Conservation (phyloP, 495 filamentous ascomycete genomes). For the Penicillium pancosmium region DNA sequence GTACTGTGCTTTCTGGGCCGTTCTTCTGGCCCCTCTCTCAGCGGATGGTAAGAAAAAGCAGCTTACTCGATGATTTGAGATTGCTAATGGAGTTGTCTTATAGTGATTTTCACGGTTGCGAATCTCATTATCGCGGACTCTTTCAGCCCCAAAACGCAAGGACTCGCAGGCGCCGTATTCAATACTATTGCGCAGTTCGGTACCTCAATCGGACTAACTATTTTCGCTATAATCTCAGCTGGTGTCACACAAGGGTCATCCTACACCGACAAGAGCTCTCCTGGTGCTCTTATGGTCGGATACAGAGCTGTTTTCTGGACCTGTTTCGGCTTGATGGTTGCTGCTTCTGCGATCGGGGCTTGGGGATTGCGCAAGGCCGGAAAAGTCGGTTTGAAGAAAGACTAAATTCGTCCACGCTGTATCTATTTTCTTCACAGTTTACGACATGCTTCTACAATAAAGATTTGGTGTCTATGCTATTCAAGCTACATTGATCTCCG, state of each 20-base stretch:
- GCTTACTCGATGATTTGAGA: neutral
- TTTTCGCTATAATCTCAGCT: conserved; percentile 58
- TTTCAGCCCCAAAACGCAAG: conserved; percentile 60
- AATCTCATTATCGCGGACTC: conserved; percentile 61
- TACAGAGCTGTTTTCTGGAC: conserved; percentile 65
- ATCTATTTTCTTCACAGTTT: neutral
- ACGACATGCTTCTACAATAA: no score
- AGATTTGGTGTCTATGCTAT: no score
- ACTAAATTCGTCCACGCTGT: conserved; percentile 19
- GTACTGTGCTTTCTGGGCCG: conserved; percentile 53
- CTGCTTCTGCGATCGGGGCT: conserved; percentile 42
- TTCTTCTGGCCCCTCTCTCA: conserved; percentile 47
- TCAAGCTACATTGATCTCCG: no score
- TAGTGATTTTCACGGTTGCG: conserved; percentile 55
- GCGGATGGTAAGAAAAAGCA: conserved; percentile 53
- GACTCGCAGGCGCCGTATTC: conserved; percentile 66
- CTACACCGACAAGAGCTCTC: conserved; percentile 28
- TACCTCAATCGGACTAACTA: conserved; percentile 57
- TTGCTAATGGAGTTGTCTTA: conserved; percentile 40
- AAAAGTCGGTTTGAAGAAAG: conserved; percentile 57
- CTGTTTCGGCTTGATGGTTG: conserved; percentile 52
- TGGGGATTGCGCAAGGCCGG: conserved; percentile 56
- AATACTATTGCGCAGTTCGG: conserved; percentile 66
- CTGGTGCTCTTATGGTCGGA: conserved; percentile 53
- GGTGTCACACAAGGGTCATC: conserved; percentile 46